Conservation (phyloP, 495 filamentous ascomycete species). For the Pseudoneurospora amorphoporcata region DNA sequence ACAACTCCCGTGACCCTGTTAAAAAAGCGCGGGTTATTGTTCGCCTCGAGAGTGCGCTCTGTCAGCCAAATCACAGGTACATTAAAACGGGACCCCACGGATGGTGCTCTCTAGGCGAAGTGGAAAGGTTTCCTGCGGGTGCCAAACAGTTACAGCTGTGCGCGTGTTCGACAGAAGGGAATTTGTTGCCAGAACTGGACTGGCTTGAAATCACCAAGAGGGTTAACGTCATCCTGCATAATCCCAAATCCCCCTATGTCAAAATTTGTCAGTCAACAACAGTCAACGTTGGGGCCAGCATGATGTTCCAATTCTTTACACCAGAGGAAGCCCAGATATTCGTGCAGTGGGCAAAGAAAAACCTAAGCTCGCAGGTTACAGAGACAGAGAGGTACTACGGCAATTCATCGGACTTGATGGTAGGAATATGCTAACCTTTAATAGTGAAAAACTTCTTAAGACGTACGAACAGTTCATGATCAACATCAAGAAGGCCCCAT, state of each 20-base stretch:
- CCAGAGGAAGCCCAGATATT: background rate
- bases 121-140: background rate
- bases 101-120: background rate
- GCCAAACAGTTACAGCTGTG: constrained; percentile 6
- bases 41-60: constrained; percentile 5
- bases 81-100: background rate
- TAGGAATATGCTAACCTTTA: background rate
- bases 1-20: constrained; percentile 1
- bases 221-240: background rate
- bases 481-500: background rate
- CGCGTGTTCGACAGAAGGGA: constrained; percentile 3
- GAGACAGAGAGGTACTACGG: background rate
- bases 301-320: background rate
- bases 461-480: background rate
- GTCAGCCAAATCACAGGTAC: constrained; percentile 7
- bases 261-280: background rate
- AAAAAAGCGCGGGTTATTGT: background rate
- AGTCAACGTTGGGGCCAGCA: background rate
- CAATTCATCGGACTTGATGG: background rate
- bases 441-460: background rate
- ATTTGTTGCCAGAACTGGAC: background rate
- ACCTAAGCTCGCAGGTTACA: background rate
- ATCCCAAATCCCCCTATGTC: background rate
- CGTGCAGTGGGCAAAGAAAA: background rate
- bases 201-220: constrained; percentile 17